Evolutionary conservation across 2,329 filamentous ascomycete genomes (phyloP).

Genomic region (Elsinoe fawcettii): DNA sequence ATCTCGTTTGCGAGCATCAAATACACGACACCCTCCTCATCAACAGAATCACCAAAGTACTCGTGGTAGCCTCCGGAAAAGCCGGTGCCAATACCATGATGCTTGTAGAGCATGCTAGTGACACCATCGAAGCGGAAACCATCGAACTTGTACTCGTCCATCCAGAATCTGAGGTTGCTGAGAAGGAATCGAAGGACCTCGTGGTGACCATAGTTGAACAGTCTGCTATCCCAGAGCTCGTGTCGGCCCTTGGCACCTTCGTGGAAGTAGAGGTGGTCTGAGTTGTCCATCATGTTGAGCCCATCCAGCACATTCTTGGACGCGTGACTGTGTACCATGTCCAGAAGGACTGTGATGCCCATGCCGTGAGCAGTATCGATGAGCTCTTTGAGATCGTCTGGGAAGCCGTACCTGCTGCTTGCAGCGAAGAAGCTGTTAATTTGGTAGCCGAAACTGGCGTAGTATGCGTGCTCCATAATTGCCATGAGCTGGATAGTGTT

Average conservation of each 20-base stretch:
- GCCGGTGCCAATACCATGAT: conserved; percentile 94
- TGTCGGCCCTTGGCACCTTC: conserved; percentile 75
- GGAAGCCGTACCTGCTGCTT: conserved; percentile 86
- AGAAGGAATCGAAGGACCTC: conserved; percentile 93
- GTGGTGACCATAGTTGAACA: conserved; percentile 95
- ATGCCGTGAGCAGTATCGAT: conserved; percentile 90
- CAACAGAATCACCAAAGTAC: conserved; percentile 83
- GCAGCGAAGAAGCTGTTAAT: conserved; percentile 98
- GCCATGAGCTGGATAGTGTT: conserved; percentile 99
- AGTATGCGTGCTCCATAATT: conserved; percentile 98
- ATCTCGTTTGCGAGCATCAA: conserved; percentile 95
- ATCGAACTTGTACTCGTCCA: conserved; percentile 96
- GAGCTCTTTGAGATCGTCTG: conserved; percentile 92
- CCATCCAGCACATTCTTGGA: conserved; percentile 96
- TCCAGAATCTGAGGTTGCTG: conserved; percentile 96
- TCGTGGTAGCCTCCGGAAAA: conserved; percentile 98
- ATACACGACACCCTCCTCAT: conserved; percentile 90
- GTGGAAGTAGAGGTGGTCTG: conserved; percentile 94
- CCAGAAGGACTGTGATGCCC: conserved; percentile 83
- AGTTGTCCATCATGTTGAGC: conserved; percentile 90
- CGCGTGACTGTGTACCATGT: conserved; percentile 95
- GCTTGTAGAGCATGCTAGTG: conserved; percentile 93
- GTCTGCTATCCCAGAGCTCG: conserved; percentile 88
- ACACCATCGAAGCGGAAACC: conserved; percentile 97
- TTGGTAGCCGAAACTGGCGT: conserved; percentile 97